A percentile compares a stretch with the other conserved stretches of the same genome.
phyloP scores from a whole-genome alignment of 345 rosid species.

The Sonneratia alba region DNA sequence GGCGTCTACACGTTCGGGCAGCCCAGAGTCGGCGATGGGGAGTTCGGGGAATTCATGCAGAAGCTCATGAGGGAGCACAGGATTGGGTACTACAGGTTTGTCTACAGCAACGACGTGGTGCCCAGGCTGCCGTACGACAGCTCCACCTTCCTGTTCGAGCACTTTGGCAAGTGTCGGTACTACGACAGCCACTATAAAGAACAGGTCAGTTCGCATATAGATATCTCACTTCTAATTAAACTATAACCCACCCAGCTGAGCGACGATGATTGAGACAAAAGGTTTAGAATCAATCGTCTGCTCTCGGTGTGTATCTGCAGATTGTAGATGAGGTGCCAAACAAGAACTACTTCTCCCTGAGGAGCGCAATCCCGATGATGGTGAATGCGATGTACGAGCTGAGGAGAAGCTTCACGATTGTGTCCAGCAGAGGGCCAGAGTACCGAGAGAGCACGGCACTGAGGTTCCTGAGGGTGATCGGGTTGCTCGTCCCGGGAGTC shows the following conservation, averaged over 20 bases:
- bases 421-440: conserved; percentile 1
- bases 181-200: conserved; percentile 27
- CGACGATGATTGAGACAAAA: background rate
- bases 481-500: conserved; percentile 5
- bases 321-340: conserved; percentile 38
- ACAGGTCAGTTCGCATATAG: conserved; percentile 17
- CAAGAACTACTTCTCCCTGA: conserved; percentile 39
- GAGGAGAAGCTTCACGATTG: conserved; percentile 46
- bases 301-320: conserved; percentile 12
- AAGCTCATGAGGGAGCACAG: conserved; percentile 24
- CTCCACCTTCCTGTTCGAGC: conserved; percentile 57
- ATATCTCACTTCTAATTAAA: background rate
- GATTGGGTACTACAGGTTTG: conserved; percentile 43
- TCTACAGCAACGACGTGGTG: conserved; percentile 58
- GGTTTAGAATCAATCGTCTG: background rate
- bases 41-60: conserved; percentile 49
- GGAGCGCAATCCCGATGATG: conserved; percentile 17
- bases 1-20: conserved; percentile 71
- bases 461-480: conserved; percentile 3
- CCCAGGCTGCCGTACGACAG: conserved; percentile 68
- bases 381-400: conserved; percentile 35
- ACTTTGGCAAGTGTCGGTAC: conserved; percentile 58
- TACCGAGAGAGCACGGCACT: conserved; percentile 5
- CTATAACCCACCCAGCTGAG: too few relatives aligned
- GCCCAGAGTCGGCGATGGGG: conserved; percentile 66